A percentile compares a stretch with the other conserved stretches of the same genome.
Conservation (phyloP, 140 eudicot genomes). For the Bidens hawaiensis region DNA sequence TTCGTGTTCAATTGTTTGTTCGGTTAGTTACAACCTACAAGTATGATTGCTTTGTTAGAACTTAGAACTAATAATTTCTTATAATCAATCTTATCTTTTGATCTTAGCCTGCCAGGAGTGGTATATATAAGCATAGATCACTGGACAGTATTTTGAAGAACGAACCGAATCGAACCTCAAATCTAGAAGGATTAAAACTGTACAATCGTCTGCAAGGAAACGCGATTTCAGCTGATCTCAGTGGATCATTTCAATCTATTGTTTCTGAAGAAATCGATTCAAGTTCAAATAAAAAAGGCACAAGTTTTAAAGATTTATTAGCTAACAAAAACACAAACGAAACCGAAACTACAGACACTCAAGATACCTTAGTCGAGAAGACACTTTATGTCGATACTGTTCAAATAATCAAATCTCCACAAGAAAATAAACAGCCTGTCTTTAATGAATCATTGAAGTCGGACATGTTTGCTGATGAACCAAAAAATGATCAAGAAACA, state of each 20-base stretch:
- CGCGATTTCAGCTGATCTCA: neutral
- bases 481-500: slow-evolving; percentile 1
- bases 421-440: slow-evolving; percentile 2
- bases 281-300: slow-evolving; percentile 13
- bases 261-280: slow-evolving; percentile 26
- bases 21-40: too few relatives aligned
- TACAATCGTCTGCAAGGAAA: slow-evolving; percentile 26
- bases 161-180: neutral
- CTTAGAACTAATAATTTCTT: neutral
- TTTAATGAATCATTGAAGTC: slow-evolving; percentile 2
- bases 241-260: slow-evolving; percentile 9
- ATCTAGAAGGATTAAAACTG: slow-evolving; percentile 30
- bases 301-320: slow-evolving; percentile 40
- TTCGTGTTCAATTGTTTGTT: too few relatives aligned
- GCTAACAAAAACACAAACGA: slow-evolving; percentile 24
- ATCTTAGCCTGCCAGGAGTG: slow-evolving; percentile 40
- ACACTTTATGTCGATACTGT: slow-evolving; percentile 58
- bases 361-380: slow-evolving; percentile 46
- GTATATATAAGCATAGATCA: slow-evolving; percentile 31
- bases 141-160: slow-evolving; percentile 16
- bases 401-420: slow-evolving; percentile 37
- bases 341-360: slow-evolving; percentile 11
- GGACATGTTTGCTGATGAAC: slow-evolving; percentile 9
- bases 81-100: slow-evolving; percentile 1
- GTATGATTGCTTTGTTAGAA: too few relatives aligned